Evolutionary conservation across 192 early-diverging fungal genomes (phyloP), one percentile per base, ranked within the genome.

Genomic region (Coemansia sp.): DNA sequence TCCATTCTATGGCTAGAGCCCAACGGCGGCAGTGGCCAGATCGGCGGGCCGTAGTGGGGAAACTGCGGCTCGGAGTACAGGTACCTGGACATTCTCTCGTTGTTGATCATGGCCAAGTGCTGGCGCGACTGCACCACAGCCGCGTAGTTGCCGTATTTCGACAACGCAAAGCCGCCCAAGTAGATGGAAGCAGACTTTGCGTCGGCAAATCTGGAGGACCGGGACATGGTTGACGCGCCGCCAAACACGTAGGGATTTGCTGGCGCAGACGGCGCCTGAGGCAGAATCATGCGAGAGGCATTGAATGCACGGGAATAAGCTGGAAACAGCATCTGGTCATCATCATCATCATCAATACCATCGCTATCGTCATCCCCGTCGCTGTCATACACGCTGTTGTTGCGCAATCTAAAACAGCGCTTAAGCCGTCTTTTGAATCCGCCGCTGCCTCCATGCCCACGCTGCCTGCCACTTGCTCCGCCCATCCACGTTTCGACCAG

Each of bases 121-220:
- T 72, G 73, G 2, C 72, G 68, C 15, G 78, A 80, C 72, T 71
- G 78, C 48, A 67, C 59, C 6, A 80, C 56, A 14, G 78, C 68
- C n/a, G 73, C 78, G 38, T 80, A 75, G 66, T 80, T 74, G 28
- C 72, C 78, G 43, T 75, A 66, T n/a, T 60, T 63, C 15, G 78
- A 71, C 69, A 80, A 38, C 28, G 73, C 65, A 63, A 80, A 80
- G 32, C 71, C 76, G 7, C 55, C 36, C n/a, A n/a, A 3, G 12
- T 48, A 48, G 9, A 48, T 48, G 12, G 45, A 48, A 3, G 45
- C 45, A 3, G 45, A 48, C 12, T 48, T 48, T 8, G 8, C 45
- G 17, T 48, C 45, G 45, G 4, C 14, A 48, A 5, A 12, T 15
- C 45, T 8, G 45, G 45, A 48, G 3, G 45, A 48, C 45, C 45